Evolutionary conservation across 176 grass and related monocot species (phyloP).

Genomic region (Lolium rigidum): DNA sequence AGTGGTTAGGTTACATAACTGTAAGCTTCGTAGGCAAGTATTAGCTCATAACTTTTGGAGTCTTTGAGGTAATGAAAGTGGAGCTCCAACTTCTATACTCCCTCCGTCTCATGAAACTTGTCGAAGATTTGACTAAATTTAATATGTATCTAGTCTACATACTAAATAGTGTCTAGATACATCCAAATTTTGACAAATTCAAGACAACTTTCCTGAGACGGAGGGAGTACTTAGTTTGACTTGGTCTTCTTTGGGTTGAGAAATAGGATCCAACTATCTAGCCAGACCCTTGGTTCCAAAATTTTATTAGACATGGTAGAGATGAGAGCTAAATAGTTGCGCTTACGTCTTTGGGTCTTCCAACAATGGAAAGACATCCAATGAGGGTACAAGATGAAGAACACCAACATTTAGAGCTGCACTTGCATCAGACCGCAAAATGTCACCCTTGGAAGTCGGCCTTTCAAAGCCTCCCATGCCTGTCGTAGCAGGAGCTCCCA

Average conservation of each 20-base stretch:
- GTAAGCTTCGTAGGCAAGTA: slow-evolving; percentile 15
- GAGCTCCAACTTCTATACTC: slow-evolving; percentile 24
- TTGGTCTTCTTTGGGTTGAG: slow-evolving; percentile 14
- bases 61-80: slow-evolving; percentile 12
- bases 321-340: slow-evolving; percentile 35
- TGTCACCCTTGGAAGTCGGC: slow-evolving; percentile 80
- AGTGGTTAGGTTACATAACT: neutral
- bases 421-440: slow-evolving; percentile 95
- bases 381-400: slow-evolving; percentile 93
- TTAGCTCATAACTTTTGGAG: slow-evolving; percentile 1
- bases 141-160: no score
- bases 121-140: no score
- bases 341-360: slow-evolving; percentile 91
- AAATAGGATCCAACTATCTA: slow-evolving; percentile 25
- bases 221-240: neutral
- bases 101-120: no score
- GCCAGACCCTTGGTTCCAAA: slow-evolving; percentile 1
- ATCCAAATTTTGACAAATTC: no score
- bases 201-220: no score
- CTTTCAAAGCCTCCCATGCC: slow-evolving; percentile 99
- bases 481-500: slow-evolving; percentile 88
- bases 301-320: slow-evolving; percentile 30
- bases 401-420: slow-evolving; percentile 91
- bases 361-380: slow-evolving; percentile 92
- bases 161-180: no score